Base-by-base conservation (phyloP, 805 yeast genomes). In the Maudiozyma bulderi region DNA sequence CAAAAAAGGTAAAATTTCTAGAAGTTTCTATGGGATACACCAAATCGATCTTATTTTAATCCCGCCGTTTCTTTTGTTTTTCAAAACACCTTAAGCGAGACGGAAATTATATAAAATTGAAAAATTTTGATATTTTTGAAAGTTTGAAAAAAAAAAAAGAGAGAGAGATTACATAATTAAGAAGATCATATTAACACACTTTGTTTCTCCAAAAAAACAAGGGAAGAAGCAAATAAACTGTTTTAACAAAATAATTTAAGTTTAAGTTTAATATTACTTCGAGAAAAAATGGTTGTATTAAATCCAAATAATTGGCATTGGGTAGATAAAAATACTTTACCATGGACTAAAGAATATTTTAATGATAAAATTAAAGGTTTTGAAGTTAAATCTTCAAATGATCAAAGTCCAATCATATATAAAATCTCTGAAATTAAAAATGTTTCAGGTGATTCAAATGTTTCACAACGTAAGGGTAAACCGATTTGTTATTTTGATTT, bases 391-490 rank as follows among this genome's bases (percentile, higher is more conserved):
- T 49, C 59, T 15, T 50, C 52, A 6, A 47, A 47, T 8, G 57
- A 57, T 3, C 54, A 57, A 42, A 53, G 59, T 30, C 46, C 52
- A 7, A 56, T 52, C 33, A 53, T 46, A n/a, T 46, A 41, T 20
- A 53, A 64, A 8, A 57, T 81, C 42, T 66, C 66, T 15, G 58
- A 72, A 2, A 62, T 79, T 10, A 68, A 66, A n/a, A 62, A 70
- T 2, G 68, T 82, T 3, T 65, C 71, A 6, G 95, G 95, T 26
- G 93, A 86, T 63, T 84, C 93, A 57, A 86, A 85, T 58, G 90
- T 86, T 11, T 81, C 87, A 26, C 91, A 86, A 65, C 77, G 95
- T 70, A 86, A 86, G 66, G 91, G 91, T 8, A 83, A 81, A 65
- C 86, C 82, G 29, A 76, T 80, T 57, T 84, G 91, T 60, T 81